Base-by-base conservation (phyloP, 129 eudicot genomes). In the Tanacetum coccineum region DNA sequence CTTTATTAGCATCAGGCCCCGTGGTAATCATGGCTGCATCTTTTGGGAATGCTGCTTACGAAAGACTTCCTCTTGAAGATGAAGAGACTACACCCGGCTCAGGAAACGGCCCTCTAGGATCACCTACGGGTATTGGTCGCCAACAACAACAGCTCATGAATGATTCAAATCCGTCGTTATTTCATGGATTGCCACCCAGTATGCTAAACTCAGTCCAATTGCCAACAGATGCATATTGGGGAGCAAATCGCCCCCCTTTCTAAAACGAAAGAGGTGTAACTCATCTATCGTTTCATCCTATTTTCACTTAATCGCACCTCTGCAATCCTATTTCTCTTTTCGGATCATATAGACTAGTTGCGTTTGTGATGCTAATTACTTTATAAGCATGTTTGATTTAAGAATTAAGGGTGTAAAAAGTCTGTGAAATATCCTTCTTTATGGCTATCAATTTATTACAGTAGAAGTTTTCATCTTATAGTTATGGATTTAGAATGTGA, bases 211-310 rank as follows among this genome's bases (percentile, higher is more conserved):
- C 88, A 28, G 52, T 72, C 10, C 87, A 82, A 50, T 66, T 84
- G 68, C 89, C 95, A n/a, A 70, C 79, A 5, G 92, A 87, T 66
- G 85, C 87, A 0, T 86, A 84, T 40, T 89, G 96, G 96, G 88
- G 88, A 9, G 70, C 80, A 13, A 82, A 76, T 69, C 82, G 83
- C 8, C 90, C 96, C 64, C 85, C 93, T 13, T 83, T 75, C 62
- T 79, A 74, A 78, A 65, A 21, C 3, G 14, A 59, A 73, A 59
- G 22, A 70, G n/a, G 67, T 59, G 50, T 59, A 18, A 70, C 15
- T 26, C n/a, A 59, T 48, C 59, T 59, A 47, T 59, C 75, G 14
- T 22, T 36, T 44, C 51, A 68, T 70, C 73, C 50, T 68, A 46
- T 52, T 62, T 66, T 39, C 55, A 22, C 57, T 59, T 73, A 21